These are phyloP conservation scores for Lagenidium giganteum DNA, from an alignment of 352 stramenopile species.

Conservation along the genomic window DNA sequence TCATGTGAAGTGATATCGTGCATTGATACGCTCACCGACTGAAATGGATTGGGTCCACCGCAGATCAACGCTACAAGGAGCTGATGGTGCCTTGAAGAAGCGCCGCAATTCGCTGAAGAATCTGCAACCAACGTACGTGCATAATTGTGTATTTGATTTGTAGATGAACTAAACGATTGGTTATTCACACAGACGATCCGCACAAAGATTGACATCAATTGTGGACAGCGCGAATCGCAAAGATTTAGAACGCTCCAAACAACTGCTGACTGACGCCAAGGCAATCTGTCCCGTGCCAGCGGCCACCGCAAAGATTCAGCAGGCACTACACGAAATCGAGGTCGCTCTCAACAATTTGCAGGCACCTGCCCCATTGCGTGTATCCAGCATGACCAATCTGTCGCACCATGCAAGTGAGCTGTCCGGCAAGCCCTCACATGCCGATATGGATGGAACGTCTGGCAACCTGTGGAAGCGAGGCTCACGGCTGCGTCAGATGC, in stretches of 20 bases:
- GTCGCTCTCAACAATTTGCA: slow-evolving; percentile 9
- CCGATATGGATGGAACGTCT: too few relatives aligned
- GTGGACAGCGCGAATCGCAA: slow-evolving; percentile 28
- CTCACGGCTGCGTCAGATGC: slow-evolving; percentile 80
- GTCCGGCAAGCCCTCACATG: too few relatives aligned
- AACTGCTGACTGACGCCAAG: slow-evolving; percentile 49
- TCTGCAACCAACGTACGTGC: slow-evolving; percentile 49
- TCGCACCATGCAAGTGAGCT: too few relatives aligned
- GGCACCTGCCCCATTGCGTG: not conserved
- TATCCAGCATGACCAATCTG: too few relatives aligned
- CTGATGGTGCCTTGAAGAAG: slow-evolving; percentile 14
- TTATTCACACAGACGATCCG: slow-evolving; percentile 22
- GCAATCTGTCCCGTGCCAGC: slow-evolving; percentile 28
- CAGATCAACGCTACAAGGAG: slow-evolving; percentile 14
- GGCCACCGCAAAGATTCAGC: slow-evolving; percentile 39
- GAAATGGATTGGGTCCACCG: too few relatives aligned
- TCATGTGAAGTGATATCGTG: not conserved
- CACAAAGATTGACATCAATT: slow-evolving; percentile 17
- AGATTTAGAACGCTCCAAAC: slow-evolving; percentile 48
- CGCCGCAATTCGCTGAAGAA: slow-evolving; percentile 47
- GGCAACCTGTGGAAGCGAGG: slow-evolving; percentile 78
- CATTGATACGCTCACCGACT: too few relatives aligned
- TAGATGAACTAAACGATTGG: slow-evolving; percentile 10
- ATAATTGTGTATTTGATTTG: not conserved
- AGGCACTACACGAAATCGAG: slow-evolving; percentile 34